A percentile compares a stretch with the other conserved stretches of the same genome.
phyloP scores from a whole-genome alignment of 345 rosid species.

The Aegle marmelos region DNA sequence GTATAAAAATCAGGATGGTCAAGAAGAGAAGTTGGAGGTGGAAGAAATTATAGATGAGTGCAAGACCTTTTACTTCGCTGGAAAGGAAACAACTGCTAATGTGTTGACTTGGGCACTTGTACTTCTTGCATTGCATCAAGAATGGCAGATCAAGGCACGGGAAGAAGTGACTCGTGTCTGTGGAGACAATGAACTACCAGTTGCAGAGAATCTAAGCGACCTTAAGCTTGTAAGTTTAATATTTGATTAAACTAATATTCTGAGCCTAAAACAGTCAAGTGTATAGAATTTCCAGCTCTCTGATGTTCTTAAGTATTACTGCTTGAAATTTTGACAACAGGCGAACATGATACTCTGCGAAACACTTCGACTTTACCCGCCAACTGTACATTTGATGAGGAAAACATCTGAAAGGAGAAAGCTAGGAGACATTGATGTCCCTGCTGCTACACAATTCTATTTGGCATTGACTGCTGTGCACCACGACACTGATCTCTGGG shows the following conservation, averaged over 20 bases:
- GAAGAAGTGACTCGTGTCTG: constrained; percentile 56
- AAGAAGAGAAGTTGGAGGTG: constrained; percentile 53
- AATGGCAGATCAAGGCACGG: constrained; percentile 76
- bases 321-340: constrained; percentile 30
- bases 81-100: constrained; percentile 75
- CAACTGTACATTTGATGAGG: constrained; percentile 44
- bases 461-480: constrained; percentile 24
- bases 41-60: constrained; percentile 84
- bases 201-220: constrained; percentile 42
- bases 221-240: constrained; percentile 60
- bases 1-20: constrained; percentile 42
- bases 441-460: constrained; percentile 57
- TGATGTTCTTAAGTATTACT: neutral
- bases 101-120: constrained; percentile 68
- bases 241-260: neutral
- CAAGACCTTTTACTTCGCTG: constrained; percentile 87
- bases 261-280: neutral
- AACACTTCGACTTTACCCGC: constrained; percentile 75
- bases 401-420: constrained; percentile 34
- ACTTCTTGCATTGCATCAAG: constrained; percentile 66
- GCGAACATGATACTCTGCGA: constrained; percentile 63
- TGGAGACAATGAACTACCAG: constrained; percentile 28
- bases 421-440: constrained; percentile 59
- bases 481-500: constrained; percentile 45
- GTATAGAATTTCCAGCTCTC: neutral